Percentiles rank a stretch among this genome's conserved stretches.
phyloP scores from a whole-genome alignment of 2,329 filamentous ascomycete species.

The Penicillium sp. region DNA sequence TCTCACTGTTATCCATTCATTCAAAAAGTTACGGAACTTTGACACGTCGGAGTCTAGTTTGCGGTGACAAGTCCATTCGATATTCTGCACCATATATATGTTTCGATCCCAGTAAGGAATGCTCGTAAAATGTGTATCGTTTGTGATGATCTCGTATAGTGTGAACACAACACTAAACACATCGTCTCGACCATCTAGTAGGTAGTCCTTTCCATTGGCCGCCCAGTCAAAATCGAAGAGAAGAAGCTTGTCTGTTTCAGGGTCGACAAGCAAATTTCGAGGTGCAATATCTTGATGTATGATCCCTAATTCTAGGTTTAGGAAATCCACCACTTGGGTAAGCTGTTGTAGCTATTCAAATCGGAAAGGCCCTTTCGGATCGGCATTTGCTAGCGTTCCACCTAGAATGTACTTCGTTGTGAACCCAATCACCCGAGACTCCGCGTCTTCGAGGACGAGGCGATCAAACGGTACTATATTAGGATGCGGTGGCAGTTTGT shows the following conservation, averaged over 20 bases:
- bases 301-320: slow-evolving; percentile 28
- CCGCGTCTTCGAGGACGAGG: slow-evolving; percentile 27
- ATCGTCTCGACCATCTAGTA: slow-evolving; percentile 25
- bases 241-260: slow-evolving; percentile 21
- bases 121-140: slow-evolving; percentile 24
- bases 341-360: slow-evolving; percentile 31
- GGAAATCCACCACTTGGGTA: slow-evolving; percentile 26
- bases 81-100: slow-evolving; percentile 23
- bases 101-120: slow-evolving; percentile 27
- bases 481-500: slow-evolving; percentile 26
- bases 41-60: slow-evolving; percentile 22
- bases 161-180: slow-evolving; percentile 28
- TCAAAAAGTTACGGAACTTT: slow-evolving; percentile 20
- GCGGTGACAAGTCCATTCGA: slow-evolving; percentile 19
- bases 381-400: slow-evolving; percentile 30
- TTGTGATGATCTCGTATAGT: slow-evolving; percentile 30
- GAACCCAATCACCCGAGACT: slow-evolving; percentile 30
- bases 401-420: slow-evolving; percentile 28
- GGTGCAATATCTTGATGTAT: slow-evolving; percentile 36
- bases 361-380: slow-evolving; percentile 19
- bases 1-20: slow-evolving; percentile 18
- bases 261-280: slow-evolving; percentile 32
- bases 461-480: slow-evolving; percentile 32
- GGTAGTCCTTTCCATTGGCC: slow-evolving; percentile 17
- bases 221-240: slow-evolving; percentile 30